phyloP scores from a whole-genome alignment of 192 early-diverging fungal species.

The Umbelopsis vinacea region DNA sequence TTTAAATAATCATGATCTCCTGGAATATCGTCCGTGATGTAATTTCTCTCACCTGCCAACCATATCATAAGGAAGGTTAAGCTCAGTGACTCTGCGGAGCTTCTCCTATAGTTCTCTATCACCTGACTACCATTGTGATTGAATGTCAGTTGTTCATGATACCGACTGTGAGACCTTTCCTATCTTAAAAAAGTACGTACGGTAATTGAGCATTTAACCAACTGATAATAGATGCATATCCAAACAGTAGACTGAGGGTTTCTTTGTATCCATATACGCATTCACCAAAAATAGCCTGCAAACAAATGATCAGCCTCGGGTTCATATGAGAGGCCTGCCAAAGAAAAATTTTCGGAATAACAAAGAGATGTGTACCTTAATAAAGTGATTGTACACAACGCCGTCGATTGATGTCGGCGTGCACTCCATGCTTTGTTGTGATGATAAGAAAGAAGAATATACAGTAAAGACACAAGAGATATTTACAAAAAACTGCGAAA shows the following conservation, averaged over 20 bases:
- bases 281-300: conserved; percentile 53
- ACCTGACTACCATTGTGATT: conserved; percentile 43
- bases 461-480: neutral
- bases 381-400: conserved; percentile 9
- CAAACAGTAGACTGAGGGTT: conserved; percentile 48
- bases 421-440: conserved; percentile 2
- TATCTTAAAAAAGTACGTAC: conserved; percentile 46
- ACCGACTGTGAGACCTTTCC: neutral
- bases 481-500: neutral
- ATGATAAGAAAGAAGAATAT: too few relatives aligned
- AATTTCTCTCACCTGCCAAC: conserved; percentile 54
- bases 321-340: neutral
- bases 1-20: neutral
- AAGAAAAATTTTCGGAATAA: neutral
- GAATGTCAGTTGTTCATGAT: neutral
- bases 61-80: conserved; percentile 65
- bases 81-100: conserved; percentile 54
- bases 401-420: conserved; percentile 5
- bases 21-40: neutral
- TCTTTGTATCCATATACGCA: conserved; percentile 49
- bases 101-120: conserved; percentile 55
- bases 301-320: neutral
- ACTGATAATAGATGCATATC: conserved; percentile 65
- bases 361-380: neutral
- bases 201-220: conserved; percentile 79